These are phyloP conservation scores for Trichoderma lentiforme DNA, from an alignment of 2,329 filamentous ascomycete species.

Conservation along the genomic window DNA sequence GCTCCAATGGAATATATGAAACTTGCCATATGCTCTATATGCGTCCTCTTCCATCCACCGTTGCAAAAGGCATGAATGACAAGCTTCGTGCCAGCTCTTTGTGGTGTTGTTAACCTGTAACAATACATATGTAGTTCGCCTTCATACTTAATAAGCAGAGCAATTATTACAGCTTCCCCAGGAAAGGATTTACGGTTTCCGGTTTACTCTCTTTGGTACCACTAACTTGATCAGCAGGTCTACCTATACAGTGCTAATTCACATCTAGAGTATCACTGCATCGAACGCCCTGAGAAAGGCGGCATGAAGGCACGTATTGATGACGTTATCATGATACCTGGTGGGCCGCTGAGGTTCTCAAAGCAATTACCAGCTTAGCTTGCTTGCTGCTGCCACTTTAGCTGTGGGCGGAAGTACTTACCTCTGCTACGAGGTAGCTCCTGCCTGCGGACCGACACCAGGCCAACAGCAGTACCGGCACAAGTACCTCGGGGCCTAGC, in stretches of 20 bases:
- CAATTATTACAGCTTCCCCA: neutral
- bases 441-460: neutral
- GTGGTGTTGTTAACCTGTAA: neutral
- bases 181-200: neutral
- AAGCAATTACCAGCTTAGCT: neutral
- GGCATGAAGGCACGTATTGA: neutral
- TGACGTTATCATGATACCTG: constrained; percentile 31
- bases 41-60: neutral
- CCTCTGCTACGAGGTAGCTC: neutral
- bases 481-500: neutral
- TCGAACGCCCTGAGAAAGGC: neutral
- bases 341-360: neutral
- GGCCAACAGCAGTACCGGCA: too few species aligned
- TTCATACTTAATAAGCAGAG: neutral
- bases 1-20: neutral
- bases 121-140: neutral
- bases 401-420: neutral
- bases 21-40: neutral
- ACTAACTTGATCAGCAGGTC: neutral
- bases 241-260: neutral
- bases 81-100: neutral
- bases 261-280: neutral
- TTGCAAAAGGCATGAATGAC: neutral
- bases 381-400: neutral
- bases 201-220: neutral